Conservation (phyloP, 176 grass and related monocot genomes). For the Phoenix roebelenii region DNA sequence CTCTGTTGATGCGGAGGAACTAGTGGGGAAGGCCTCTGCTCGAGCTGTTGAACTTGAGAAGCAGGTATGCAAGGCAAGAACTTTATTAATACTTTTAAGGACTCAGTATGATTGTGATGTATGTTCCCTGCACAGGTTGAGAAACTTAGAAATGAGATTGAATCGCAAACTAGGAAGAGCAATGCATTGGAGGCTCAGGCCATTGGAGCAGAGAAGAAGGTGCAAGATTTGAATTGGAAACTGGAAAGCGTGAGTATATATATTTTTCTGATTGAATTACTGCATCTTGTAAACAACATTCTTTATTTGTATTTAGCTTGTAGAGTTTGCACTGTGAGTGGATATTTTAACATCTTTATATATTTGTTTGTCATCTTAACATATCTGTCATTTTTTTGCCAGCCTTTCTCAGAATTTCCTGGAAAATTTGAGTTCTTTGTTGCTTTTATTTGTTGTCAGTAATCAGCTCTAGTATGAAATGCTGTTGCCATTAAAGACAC, state of each 20-base stretch:
- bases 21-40: conserved; percentile 32
- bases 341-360: too few species aligned
- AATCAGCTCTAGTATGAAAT: too few species aligned
- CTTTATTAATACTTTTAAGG: not conserved
- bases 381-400: too few species aligned
- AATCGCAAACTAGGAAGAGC: conserved; percentile 35
- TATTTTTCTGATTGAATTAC: not conserved
- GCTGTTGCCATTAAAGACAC: too few species aligned
- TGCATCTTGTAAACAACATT: too few species aligned
- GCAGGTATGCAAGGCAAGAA: conserved; percentile 24
- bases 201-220: conserved; percentile 45
- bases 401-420: too few species aligned
- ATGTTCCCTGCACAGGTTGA: conserved; percentile 32
- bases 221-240: conserved; percentile 47
- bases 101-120: conserved; percentile 9
- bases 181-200: conserved; percentile 39
- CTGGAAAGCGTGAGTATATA: conserved; percentile 52
- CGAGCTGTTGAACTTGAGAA: conserved; percentile 48
- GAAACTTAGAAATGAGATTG: conserved; percentile 51
- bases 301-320: too few species aligned
- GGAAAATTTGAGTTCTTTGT: too few species aligned
- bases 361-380: too few species aligned
- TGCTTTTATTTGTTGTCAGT: too few species aligned
- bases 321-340: too few species aligned
- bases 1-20: conserved; percentile 42